These are phyloP conservation scores for Petrea volubilis DNA, from an alignment of 257 asterid genomes.

Conservation along the genomic window DNA sequence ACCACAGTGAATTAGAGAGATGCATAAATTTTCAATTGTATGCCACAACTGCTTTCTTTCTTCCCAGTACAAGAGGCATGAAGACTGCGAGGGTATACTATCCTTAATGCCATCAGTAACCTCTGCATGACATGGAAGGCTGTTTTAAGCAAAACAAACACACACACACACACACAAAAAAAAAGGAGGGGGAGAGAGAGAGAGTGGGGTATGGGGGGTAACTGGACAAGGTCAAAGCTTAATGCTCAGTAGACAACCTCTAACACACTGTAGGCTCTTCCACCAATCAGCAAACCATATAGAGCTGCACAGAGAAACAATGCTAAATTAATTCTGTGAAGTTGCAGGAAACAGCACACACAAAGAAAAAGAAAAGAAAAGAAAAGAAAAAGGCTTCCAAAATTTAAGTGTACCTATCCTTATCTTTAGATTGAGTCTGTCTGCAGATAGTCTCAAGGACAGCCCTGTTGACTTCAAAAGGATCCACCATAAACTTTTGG, in stretches of 20 bases:
- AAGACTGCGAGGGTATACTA: slow-evolving; percentile 36
- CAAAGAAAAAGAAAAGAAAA: no score
- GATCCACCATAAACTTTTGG: slow-evolving; percentile 37
- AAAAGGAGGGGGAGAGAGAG: no score
- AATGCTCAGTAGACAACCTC: slow-evolving; percentile 31
- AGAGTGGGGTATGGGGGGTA: no score
- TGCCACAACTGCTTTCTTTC: slow-evolving; percentile 56
- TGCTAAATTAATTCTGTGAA: background rate
- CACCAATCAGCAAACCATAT: slow-evolving; percentile 61
- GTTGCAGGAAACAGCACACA: background rate
- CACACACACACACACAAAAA: no score
- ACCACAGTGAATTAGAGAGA: slow-evolving; percentile 48
- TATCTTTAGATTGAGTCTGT: slow-evolving; percentile 45
- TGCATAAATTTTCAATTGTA: slow-evolving; percentile 49
- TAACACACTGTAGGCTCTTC: slow-evolving; percentile 44
- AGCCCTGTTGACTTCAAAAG: slow-evolving; percentile 51
- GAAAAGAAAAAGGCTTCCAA: background rate
- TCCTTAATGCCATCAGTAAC: slow-evolving; percentile 34
- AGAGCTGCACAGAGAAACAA: slow-evolving; percentile 40
- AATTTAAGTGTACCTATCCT: slow-evolving; percentile 48
- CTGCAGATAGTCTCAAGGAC: slow-evolving; percentile 46
- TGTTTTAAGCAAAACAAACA: no score
- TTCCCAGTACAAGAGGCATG: slow-evolving; percentile 44
- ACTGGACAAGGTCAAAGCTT: slow-evolving; percentile 6
- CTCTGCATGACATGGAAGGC: slow-evolving; percentile 44